phyloP scores from a whole-genome alignment of 2,329 filamentous ascomycete species.

The Fusarium setosum region DNA sequence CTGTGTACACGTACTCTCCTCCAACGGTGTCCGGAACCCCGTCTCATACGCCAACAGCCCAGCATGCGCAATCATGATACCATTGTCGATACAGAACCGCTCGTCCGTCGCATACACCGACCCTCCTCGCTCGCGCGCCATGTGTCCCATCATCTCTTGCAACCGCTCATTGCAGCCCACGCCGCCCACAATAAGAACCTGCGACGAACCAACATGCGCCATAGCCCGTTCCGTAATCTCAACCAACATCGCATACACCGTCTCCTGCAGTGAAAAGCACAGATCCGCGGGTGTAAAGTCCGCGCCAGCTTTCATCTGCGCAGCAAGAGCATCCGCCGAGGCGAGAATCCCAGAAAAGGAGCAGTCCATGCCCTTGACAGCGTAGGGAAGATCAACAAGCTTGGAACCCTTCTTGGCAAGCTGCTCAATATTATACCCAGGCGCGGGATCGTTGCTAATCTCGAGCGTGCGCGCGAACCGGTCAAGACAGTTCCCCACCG shows the following conservation, averaged over 20 bases:
- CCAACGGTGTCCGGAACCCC: conserved; percentile 80
- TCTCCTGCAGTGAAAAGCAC: conserved; percentile 96
- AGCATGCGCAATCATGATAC: conserved; percentile 99
- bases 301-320: conserved; percentile 65
- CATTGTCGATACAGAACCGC: conserved; percentile 98
- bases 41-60: conserved; percentile 87
- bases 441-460: conserved; percentile 95
- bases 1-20: conserved; percentile 87
- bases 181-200: conserved; percentile 95
- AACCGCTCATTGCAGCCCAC: conserved; percentile 95
- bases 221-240: conserved; percentile 99
- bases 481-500: conserved; percentile 97
- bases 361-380: conserved; percentile 99
- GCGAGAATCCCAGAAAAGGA: conserved; percentile 94
- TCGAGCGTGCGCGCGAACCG: conserved; percentile 91
- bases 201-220: conserved; percentile 91
- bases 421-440: conserved; percentile 98
- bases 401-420: conserved; percentile 79
- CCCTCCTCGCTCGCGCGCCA: conserved; percentile 89
- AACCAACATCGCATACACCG: conserved; percentile 95
- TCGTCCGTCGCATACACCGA: conserved; percentile 96
- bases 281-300: conserved; percentile 84
- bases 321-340: conserved; percentile 82
- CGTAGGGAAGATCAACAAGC: conserved; percentile 90
- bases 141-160: conserved; percentile 98